Evolutionary conservation across 1,284 basidiomycete species (phyloP).

Genomic region (Inonotus hispidus): DNA sequence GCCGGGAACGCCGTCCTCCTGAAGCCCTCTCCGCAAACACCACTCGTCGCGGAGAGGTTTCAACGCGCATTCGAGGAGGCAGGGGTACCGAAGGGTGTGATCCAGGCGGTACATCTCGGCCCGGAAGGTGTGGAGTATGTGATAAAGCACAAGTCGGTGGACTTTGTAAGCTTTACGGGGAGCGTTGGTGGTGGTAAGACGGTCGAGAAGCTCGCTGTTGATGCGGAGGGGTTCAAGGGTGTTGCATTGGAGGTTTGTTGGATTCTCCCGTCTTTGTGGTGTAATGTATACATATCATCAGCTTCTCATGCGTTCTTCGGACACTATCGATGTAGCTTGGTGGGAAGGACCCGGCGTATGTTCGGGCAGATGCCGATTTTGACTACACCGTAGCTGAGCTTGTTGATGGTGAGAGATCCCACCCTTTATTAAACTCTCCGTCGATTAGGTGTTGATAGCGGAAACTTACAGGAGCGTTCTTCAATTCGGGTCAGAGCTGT

Average conservation of each 20-base stretch:
- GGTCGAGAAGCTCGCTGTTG: conserved; percentile 57
- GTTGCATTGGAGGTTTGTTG: conserved; percentile 63
- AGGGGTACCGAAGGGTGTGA: conserved; percentile 70
- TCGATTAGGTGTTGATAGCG: background rate
- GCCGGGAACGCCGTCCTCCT: conserved; percentile 87
- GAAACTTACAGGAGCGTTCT: conserved; percentile 65
- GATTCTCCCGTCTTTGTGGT: background rate
- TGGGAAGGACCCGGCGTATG: conserved; percentile 95
- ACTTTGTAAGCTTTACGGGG: conserved; percentile 90
- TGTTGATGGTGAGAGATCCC: conserved; percentile 64
- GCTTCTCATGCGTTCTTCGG: background rate
- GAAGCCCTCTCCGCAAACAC: conserved; percentile 95
- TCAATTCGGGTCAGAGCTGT: conserved; percentile 94
- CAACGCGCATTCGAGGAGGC: conserved; percentile 62
- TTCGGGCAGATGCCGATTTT: conserved; percentile 80
- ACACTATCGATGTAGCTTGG: conserved; percentile 65
- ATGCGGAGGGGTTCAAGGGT: conserved; percentile 71
- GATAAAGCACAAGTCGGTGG: conserved; percentile 62
- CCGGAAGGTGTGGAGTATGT: conserved; percentile 60
- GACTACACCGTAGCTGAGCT: conserved; percentile 81
- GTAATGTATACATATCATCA: background rate
- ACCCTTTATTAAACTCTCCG: conserved; percentile 17
- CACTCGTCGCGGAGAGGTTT: conserved; percentile 81
- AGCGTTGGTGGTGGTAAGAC: conserved; percentile 67
- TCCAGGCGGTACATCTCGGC: conserved; percentile 79